phyloP scores from a whole-genome alignment of 1,284 basidiomycete genomes.

The Hypsizygus ulmarius region DNA sequence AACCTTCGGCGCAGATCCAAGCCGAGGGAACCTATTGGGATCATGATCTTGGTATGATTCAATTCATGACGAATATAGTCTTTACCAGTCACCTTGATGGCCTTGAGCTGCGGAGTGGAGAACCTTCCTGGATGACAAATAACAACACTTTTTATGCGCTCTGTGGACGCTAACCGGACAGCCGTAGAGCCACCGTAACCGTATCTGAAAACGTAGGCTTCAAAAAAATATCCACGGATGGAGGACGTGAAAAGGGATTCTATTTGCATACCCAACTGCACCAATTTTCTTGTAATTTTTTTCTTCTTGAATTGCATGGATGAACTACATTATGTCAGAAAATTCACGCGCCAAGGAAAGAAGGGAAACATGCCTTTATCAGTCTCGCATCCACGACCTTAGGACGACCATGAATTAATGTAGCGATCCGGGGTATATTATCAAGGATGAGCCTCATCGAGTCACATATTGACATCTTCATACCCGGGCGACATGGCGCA shows the following conservation, averaged over 20 bases:
- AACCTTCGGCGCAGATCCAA: constrained; percentile 60
- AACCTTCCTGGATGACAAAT: constrained; percentile 55
- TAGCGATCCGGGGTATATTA: constrained; percentile 32
- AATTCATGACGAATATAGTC: background rate
- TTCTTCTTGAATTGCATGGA: constrained; percentile 44
- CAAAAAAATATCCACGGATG: background rate
- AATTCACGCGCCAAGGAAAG: background rate
- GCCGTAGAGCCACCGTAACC: constrained; percentile 57
- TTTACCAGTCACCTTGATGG: constrained; percentile 37
- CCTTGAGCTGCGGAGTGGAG: constrained; percentile 36
- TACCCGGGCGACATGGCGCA: background rate
- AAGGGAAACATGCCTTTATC: constrained; percentile 7
- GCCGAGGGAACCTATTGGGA: constrained; percentile 40
- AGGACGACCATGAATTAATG: constrained; percentile 37
- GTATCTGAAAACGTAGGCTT: constrained; percentile 37
- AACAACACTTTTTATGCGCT: constrained; percentile 46
- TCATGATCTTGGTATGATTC: background rate
- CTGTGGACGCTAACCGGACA: constrained; percentile 39
- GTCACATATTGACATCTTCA: background rate
- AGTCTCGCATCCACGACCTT: constrained; percentile 37
- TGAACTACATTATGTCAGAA: constrained; percentile 37
- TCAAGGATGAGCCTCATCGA: constrained; percentile 17
- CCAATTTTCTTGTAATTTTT: constrained; percentile 59
- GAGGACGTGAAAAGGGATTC: background rate
- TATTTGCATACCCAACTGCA: constrained; percentile 48